Evolutionary conservation across 2,329 filamentous ascomycete genomes (phyloP).

Genomic region (Ceratocystis cacaofunesta): DNA sequence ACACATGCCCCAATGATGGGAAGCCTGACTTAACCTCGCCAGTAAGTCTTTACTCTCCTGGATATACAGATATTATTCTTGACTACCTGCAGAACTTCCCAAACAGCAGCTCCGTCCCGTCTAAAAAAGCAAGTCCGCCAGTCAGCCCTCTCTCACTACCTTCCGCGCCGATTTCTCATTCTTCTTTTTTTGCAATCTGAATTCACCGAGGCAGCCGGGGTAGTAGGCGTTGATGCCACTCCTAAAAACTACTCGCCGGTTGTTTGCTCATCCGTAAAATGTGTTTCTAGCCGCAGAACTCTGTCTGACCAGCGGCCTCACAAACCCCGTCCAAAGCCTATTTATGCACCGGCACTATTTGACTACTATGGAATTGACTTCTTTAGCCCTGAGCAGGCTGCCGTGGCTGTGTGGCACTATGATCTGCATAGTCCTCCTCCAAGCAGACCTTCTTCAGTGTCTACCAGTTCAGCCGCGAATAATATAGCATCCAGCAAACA

Average conservation of each 20-base stretch:
- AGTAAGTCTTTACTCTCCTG: background rate
- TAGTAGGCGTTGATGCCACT: background rate
- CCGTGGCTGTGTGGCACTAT: constrained; percentile 5
- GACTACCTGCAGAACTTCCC: background rate
- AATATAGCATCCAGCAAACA: no score
- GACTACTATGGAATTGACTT: constrained; percentile 9
- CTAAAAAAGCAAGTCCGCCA: background rate
- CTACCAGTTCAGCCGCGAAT: background rate
- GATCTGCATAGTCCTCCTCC: background rate
- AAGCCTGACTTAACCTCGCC: background rate
- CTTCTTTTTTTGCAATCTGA: background rate
- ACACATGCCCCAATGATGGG: background rate
- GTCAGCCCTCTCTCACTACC: background rate
- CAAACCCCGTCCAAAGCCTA: constrained; percentile 3
- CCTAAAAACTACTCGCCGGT: background rate
- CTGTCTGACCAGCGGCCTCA: background rate
- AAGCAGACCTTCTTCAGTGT: background rate
- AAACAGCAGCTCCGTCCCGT: background rate
- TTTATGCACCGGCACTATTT: constrained; percentile 11
- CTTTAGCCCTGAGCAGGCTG: constrained; percentile 14
- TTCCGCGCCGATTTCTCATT: background rate
- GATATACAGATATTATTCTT: constrained; percentile 5
- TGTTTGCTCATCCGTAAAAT: background rate
- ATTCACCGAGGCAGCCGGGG: background rate
- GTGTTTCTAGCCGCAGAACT: background rate